phyloP scores from a whole-genome alignment of 148 eudicot species.

The Linanthus parryae region DNA sequence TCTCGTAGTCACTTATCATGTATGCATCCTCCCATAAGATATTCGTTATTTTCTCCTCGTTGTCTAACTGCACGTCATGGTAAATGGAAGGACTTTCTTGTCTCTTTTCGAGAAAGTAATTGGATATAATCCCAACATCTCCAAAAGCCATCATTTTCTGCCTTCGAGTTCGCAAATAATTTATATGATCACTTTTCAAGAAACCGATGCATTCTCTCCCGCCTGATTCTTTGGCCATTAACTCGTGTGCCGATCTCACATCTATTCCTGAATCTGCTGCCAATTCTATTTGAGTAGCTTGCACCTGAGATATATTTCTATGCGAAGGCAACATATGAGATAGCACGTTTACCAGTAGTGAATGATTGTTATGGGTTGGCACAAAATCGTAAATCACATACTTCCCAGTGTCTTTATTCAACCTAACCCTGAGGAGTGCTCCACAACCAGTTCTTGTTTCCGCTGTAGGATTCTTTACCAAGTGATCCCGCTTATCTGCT shows the following conservation, averaged over 20 bases:
- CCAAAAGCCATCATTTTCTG: constrained; percentile 12
- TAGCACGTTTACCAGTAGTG: constrained; percentile 6
- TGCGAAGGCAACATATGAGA: constrained; percentile 1
- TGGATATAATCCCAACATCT: constrained; percentile 12
- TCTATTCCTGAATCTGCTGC: constrained; percentile 3
- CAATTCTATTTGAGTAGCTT: constrained; percentile 2
- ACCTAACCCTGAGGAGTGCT: constrained; percentile 31
- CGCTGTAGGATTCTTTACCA: constrained; percentile 33
- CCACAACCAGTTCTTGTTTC: constrained; percentile 40
- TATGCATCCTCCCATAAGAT: constrained; percentile 21
- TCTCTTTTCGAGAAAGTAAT: constrained; percentile 17
- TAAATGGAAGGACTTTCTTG: constrained; percentile 16
- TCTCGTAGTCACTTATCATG: constrained; percentile 16
- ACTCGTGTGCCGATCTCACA: constrained; percentile 6
- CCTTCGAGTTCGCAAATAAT: constrained; percentile 7
- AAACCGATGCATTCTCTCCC: constrained; percentile 2
- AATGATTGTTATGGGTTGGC: constrained; percentile 25
- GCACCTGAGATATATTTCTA: background rate
- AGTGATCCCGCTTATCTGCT: constrained; percentile 24
- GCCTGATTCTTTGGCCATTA: constrained; percentile 10
- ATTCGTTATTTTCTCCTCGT: constrained; percentile 17
- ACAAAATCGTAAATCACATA: constrained; percentile 24
- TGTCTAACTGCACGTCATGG: constrained; percentile 16
- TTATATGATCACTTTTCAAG: constrained; percentile 1
- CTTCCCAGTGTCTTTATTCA: constrained; percentile 28